Base-by-base conservation (phyloP, 2,329 filamentous ascomycete species). In the Furcasterigmium furcatum region DNA sequence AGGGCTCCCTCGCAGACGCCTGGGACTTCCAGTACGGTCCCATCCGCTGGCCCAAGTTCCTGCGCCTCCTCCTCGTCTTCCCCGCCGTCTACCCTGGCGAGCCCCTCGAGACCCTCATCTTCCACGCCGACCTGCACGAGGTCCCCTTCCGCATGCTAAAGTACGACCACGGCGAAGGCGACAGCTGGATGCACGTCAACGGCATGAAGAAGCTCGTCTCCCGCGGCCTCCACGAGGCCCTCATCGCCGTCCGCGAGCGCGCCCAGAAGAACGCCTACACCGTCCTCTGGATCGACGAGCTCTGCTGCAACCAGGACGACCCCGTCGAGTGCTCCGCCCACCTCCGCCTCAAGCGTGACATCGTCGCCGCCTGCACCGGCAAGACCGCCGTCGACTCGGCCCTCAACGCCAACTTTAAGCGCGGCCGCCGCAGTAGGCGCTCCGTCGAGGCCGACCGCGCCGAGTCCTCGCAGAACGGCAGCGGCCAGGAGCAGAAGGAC, bases 41-140 rank as follows among this genome's bases (percentile, higher is more conserved):
- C 21, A 45, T 51, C 14, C 40, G 44, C 5, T 38, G 27, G 21
- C 50, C 50, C 29, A 52, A 52, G 44, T 34, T 43, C 30, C 46
- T 52, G 36, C 48, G 50, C 19, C 46, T 52, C 29, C 46, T 52
- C 27, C 46, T 52, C 10, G 47, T 52, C 35, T 38, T 52, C 27
- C 48, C 50, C 5, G 43, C 48, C 24, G 30, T 34, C 7, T 40
- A 43, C 27, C 32, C 19, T 3, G 41, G 46, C 10, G 50, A 52
- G 35, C 27, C 39, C n/a, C 43, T 52, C 21, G 50, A 52, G 46
- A 52, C 50, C 4, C 44, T 52, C 32, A 41, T 52, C 21, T 52
- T 52, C 46, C 50, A 52, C 30, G 50, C 50, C 24, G 50, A 51
- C 43, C 46, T 51, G 22, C 35, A 51, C 19, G 50, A 52, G 48